Base-by-base conservation (phyloP, 495 filamentous ascomycete genomes). In the Pseudomonodictys pantanalensis region DNA sequence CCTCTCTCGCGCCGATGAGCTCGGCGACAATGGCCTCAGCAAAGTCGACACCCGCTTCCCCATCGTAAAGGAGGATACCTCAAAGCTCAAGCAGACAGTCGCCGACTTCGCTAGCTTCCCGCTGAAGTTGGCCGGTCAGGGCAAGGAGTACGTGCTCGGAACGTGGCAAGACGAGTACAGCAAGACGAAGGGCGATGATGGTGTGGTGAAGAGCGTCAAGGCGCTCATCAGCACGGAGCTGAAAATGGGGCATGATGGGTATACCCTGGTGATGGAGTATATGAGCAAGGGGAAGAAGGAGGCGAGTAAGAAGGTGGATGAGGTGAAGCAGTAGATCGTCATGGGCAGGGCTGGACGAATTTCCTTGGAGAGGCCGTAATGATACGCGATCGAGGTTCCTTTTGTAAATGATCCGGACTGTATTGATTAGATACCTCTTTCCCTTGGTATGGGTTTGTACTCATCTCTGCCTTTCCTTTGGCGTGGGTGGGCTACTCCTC, bases 61-160 rank as follows among this genome's bases (percentile, higher is more conserved):
- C 25, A 80, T 88, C 67, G 83, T 98, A 65, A 96, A 90, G 78
- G 87, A 96, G 73, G 85, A 92, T 20, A 91, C 90, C 9, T 74
- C 83, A 35, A 89, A 89, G 71, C 79, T 98, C 55, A 81, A 84
- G 70, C 78, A 74, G 57, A 84, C 82, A 11, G 81, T 88, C 67
- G 78, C 83, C 65, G 76, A 81, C 59, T 73, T 81, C n/a, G 81
- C 84, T 29, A 79, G 78, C 59, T 81, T 85, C 67, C 92, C 92
- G 12, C 69, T 87, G 43, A 78, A 79, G 24, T 72, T 90, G 47
- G 83, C 80, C 10, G 76, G 73, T n/a, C 80, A 89, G 60, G 83
- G 85, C 64, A 90, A 86, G 75, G 78, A 85, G 58, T 90, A 97
- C 69, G 76, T 96, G 59, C 73, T 86, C 65, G 77, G 81, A 46